phyloP scores from a whole-genome alignment of 2,329 filamentous ascomycete species.

The Cladophialophora exuberans region DNA sequence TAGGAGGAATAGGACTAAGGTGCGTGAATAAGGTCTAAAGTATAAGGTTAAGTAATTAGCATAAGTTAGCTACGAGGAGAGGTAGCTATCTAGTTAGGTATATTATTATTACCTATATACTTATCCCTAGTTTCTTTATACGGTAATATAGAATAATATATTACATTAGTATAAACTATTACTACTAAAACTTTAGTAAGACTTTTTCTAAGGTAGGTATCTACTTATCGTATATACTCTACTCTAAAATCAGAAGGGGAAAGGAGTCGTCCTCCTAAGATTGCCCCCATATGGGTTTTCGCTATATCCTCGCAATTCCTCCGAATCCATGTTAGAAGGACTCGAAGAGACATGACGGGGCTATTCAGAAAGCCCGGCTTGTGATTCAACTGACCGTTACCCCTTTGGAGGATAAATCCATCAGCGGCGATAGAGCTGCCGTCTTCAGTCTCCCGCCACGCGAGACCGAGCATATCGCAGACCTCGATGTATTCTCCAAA shows the following conservation, averaged over 20 bases:
- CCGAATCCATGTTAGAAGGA: slow-evolving; percentile 39
- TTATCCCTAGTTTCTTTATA: too few species aligned
- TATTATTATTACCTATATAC: too few species aligned
- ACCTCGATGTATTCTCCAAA: slow-evolving; percentile 28
- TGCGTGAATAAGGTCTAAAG: too few species aligned
- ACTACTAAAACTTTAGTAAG: too few species aligned
- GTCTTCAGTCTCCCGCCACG: slow-evolving; percentile 4
- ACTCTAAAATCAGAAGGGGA: not conserved
- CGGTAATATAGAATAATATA: too few species aligned
- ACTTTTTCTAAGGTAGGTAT: too few species aligned
- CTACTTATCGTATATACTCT: too few species aligned
- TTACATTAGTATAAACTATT: too few species aligned
- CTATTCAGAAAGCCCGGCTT: slow-evolving; percentile 42
- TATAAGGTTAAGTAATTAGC: too few species aligned
- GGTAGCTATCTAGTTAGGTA: too few species aligned
- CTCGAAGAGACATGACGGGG: slow-evolving; percentile 47
- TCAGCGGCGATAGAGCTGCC: slow-evolving; percentile 33
- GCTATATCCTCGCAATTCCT: slow-evolving; percentile 43
- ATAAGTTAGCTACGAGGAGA: too few species aligned
- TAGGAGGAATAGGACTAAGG: too few species aligned
- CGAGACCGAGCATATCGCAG: slow-evolving; percentile 9
- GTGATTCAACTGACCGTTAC: not conserved
- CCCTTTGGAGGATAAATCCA: slow-evolving; percentile 31
- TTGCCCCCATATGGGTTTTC: slow-evolving; percentile 51
- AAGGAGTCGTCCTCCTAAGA: slow-evolving; percentile 39